Evolutionary conservation across 2,329 filamentous ascomycete genomes (phyloP).

Genomic region (Chaetomiaceae sp.): DNA sequence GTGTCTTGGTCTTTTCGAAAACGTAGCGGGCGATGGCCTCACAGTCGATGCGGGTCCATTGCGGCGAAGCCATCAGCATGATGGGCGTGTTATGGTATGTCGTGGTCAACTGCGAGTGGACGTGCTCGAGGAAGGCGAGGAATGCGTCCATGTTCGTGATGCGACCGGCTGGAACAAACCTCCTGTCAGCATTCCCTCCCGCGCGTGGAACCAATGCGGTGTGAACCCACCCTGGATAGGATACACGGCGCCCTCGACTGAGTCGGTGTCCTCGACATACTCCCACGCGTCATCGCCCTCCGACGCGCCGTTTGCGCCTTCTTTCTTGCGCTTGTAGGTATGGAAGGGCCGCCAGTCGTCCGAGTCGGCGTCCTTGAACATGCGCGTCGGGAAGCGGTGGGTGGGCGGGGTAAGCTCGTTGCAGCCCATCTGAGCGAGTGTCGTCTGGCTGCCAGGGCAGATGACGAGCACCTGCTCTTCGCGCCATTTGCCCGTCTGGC

Average conservation of each 20-base stretch:
- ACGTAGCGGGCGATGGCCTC: slow-evolving; percentile 88
- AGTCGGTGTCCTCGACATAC: slow-evolving; percentile 84
- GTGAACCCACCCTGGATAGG: slow-evolving; percentile 61
- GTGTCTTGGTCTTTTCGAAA: slow-evolving; percentile 95
- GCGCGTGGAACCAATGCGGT: too few species aligned
- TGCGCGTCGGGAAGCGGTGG: slow-evolving; percentile 81
- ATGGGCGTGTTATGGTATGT: slow-evolving; percentile 96
- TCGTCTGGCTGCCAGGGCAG: slow-evolving; percentile 80
- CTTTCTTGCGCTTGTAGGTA: slow-evolving; percentile 60
- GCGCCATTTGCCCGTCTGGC: slow-evolving; percentile 53
- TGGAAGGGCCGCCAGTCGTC: slow-evolving; percentile 72
- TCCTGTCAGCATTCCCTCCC: background rate
- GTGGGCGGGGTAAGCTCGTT: slow-evolving; percentile 87
- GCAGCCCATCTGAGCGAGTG: slow-evolving; percentile 84
- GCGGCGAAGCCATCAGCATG: slow-evolving; percentile 80
- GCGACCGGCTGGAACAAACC: slow-evolving; percentile 52
- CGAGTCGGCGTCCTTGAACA: slow-evolving; percentile 81
- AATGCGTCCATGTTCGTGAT: slow-evolving; percentile 91
- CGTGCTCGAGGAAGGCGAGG: slow-evolving; percentile 85
- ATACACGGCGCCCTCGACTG: slow-evolving; percentile 83
- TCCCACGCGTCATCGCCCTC: slow-evolving; percentile 51
- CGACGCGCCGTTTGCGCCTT: slow-evolving; percentile 31
- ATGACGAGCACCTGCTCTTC: slow-evolving; percentile 64
- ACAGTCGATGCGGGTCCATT: slow-evolving; percentile 82
- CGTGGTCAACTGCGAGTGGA: slow-evolving; percentile 82